Conservation (phyloP, 495 filamentous ascomycete species). For the Sporormia fimetaria region DNA sequence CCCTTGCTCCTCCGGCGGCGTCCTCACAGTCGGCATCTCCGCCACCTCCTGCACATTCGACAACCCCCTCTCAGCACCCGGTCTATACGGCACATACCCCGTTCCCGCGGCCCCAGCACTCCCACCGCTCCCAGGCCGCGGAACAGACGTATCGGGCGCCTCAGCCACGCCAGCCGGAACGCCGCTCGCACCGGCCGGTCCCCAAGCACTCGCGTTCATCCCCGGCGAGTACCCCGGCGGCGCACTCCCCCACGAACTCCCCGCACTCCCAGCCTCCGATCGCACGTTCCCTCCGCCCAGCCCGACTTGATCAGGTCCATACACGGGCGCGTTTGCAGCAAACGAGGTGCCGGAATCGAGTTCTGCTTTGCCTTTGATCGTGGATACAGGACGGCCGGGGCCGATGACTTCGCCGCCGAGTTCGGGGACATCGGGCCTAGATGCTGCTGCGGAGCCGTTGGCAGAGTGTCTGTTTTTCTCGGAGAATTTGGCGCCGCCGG, state of each 20-base stretch:
- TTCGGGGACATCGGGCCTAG: constrained; percentile 6
- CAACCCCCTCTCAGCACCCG: too few relatives aligned
- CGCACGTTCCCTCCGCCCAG: constrained; percentile 10
- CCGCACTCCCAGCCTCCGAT: background rate
- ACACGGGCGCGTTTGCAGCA: constrained; percentile 1
- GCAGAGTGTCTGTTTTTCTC: background rate
- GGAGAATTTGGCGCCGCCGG: constrained; percentile 15
- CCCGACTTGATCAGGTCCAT: constrained; percentile 11
- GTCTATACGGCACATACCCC: too few relatives aligned
- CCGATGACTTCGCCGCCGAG: constrained; percentile 8
- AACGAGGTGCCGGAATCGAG: constrained; percentile 6
- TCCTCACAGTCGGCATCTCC: background rate
- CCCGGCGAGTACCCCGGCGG: constrained; percentile 14
- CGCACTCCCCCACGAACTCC: constrained; percentile 14
- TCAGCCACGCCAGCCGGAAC: too few relatives aligned
- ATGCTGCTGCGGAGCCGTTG: background rate
- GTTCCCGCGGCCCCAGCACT: too few relatives aligned
- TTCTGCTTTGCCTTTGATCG: constrained; percentile 11
- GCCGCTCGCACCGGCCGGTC: background rate
- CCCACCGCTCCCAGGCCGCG: too few relatives aligned
- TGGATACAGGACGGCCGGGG: constrained; percentile 14
- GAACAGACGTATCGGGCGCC: too few relatives aligned
- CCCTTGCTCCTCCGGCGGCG: background rate
- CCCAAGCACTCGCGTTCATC: constrained; percentile 4
- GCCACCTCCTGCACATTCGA: background rate